Conservation (phyloP, 805 yeast genomes). For the Wickerhamomyces rabaulensis region DNA sequence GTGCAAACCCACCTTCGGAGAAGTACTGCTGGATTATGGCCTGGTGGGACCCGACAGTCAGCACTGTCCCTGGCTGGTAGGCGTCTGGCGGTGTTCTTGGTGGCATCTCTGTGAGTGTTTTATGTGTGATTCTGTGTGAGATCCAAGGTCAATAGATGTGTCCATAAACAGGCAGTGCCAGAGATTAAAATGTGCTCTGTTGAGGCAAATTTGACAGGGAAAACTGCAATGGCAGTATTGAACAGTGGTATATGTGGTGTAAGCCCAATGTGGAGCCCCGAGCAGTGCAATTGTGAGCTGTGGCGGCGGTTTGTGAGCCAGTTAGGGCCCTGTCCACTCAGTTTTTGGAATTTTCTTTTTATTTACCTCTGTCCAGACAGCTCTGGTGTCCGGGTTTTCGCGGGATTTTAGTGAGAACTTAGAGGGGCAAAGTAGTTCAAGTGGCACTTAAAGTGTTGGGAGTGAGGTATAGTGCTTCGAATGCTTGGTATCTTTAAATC, state of each 20-base stretch:
- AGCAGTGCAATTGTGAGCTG: not conserved
- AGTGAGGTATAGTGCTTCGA: no score
- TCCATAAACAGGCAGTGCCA: not conserved
- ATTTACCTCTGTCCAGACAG: not conserved
- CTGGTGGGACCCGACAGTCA: constrained; percentile 80
- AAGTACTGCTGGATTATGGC: constrained; percentile 66
- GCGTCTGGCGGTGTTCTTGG: constrained; percentile 43
- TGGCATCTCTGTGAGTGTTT: not conserved
- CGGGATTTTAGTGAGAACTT: not conserved
- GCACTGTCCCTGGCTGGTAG: constrained; percentile 67
- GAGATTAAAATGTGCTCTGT: not conserved
- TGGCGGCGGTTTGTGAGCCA: not conserved
- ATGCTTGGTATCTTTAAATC: no score
- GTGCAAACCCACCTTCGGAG: constrained; percentile 94
- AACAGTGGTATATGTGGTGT: not conserved
- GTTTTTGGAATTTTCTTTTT: not conserved
- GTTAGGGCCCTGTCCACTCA: not conserved
- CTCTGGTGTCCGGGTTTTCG: not conserved
- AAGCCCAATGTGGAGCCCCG: not conserved
- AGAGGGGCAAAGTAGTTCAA: no score
- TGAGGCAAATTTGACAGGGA: not conserved
- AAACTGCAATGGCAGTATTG: no score
- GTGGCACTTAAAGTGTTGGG: no score
- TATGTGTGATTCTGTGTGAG: not conserved
- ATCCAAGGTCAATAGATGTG: not conserved